phyloP scores from a whole-genome alignment of 805 yeast genomes.

The Pichia manshurica region DNA sequence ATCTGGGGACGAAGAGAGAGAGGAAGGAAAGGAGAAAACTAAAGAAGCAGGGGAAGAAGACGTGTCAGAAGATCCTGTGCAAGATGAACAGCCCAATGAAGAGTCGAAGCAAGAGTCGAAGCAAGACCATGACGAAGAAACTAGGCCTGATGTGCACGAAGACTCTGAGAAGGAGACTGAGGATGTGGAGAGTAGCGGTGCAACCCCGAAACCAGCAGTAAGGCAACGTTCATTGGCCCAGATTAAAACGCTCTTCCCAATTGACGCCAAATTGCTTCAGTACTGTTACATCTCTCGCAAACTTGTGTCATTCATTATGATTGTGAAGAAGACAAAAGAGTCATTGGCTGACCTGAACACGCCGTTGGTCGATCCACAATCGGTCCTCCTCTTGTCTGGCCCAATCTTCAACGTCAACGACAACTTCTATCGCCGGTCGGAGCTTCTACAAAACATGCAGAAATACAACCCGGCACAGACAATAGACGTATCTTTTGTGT shows the following conservation, averaged over 20 bases:
- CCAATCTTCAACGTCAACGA: constrained; percentile 38
- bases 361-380: constrained; percentile 30
- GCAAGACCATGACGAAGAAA: too few relatives aligned
- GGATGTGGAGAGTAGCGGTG: too few relatives aligned
- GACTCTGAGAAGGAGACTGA: too few relatives aligned
- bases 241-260: constrained; percentile 33
- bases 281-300: constrained; percentile 50
- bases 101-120: too few relatives aligned
- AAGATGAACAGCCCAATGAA: background rate
- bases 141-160: too few relatives aligned
- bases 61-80: background rate
- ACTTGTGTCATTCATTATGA: constrained; percentile 30
- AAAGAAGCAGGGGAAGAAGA: too few relatives aligned
- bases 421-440: constrained; percentile 34
- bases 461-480: constrained; percentile 40
- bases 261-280: constrained; percentile 55
- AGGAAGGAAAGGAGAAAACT: too few relatives aligned
- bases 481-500: constrained; percentile 36
- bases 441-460: constrained; percentile 32
- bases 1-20: too few relatives aligned
- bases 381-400: constrained; percentile 35
- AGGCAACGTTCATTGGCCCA: background rate
- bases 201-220: too few relatives aligned
- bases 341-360: constrained; percentile 18
- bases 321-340: constrained; percentile 23